Evolutionary conservation across 2,329 filamentous ascomycete genomes (phyloP).

Genomic region (Zymoseptoria crescenta): DNA sequence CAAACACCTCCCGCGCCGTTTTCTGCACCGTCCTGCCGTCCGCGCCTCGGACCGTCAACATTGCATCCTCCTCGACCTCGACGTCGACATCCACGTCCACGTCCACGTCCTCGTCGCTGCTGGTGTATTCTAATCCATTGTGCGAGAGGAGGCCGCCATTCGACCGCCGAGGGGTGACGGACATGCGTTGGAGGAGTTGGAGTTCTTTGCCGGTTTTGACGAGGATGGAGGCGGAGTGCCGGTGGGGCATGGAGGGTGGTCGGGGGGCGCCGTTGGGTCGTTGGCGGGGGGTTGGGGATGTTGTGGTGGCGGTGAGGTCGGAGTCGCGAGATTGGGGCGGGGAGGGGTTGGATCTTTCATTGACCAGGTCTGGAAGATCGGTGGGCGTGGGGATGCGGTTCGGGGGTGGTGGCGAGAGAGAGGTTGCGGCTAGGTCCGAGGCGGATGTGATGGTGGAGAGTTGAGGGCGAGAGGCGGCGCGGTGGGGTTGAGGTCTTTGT

Average conservation of each 20-base stretch:
- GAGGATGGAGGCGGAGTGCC: background rate
- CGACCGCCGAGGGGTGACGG: background rate
- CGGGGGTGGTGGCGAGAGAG: background rate
- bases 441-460: constrained; percentile 24
- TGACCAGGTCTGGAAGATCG: constrained; percentile 4
- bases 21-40: constrained; percentile 4
- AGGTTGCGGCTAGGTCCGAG: constrained; percentile 9
- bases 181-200: background rate
- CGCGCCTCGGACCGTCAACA: background rate
- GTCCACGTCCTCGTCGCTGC: background rate
- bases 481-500: constrained; percentile 7
- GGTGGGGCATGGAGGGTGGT: background rate
- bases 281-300: background rate
- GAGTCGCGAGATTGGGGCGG: background rate
- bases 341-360: constrained; percentile 15
- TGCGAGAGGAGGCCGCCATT: no score
- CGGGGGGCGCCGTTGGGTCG: background rate
- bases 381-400: background rate
- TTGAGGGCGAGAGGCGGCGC: constrained; percentile 15
- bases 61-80: background rate
- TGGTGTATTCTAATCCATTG: background rate
- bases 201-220: background rate
- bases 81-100: background rate
- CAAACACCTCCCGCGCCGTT: constrained; percentile 29
- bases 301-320: background rate